These are phyloP conservation scores for Sarcodon aspratus DNA, from an alignment of 768 basidiomycete species.

Conservation along the genomic window DNA sequence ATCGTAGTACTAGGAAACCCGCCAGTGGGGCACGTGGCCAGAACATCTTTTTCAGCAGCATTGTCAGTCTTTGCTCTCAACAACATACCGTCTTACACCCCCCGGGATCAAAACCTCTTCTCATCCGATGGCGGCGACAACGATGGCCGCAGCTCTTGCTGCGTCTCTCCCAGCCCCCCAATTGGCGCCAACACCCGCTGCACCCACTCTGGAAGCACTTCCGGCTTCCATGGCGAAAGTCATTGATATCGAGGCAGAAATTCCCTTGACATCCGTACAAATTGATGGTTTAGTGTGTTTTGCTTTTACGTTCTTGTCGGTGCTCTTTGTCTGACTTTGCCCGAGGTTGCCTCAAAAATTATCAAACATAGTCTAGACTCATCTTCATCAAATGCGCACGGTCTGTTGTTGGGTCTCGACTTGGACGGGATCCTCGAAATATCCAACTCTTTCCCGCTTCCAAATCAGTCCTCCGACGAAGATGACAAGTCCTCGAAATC, in stretches of 20 bases:
- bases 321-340: not conserved
- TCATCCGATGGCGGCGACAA: conserved; percentile 19
- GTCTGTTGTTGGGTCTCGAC: conserved; percentile 84
- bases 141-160: conserved; percentile 90
- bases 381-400: conserved; percentile 62
- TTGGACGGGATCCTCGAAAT: conserved; percentile 86
- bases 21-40: too few species aligned
- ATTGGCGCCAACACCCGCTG: conserved; percentile 46
- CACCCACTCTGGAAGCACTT: conserved; percentile 73
- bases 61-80: too few species aligned
- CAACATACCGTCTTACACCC: too few species aligned
- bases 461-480: conserved; percentile 61
- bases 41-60: too few species aligned
- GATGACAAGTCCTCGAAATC: conserved; percentile 75
- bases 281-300: conserved; percentile 74
- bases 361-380: conserved; percentile 85
- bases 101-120: too few species aligned
- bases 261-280: conserved; percentile 69
- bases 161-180: conserved; percentile 67
- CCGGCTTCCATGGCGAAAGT: conserved; percentile 89
- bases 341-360: conserved; percentile 85
- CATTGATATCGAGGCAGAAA: conserved; percentile 88
- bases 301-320: not conserved
- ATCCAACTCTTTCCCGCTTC: conserved; percentile 82
- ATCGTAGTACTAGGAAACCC: too few species aligned